Evolutionary conservation across 176 grass and related monocot genomes (phyloP).

Genomic region (Luzula sylvatica): DNA sequence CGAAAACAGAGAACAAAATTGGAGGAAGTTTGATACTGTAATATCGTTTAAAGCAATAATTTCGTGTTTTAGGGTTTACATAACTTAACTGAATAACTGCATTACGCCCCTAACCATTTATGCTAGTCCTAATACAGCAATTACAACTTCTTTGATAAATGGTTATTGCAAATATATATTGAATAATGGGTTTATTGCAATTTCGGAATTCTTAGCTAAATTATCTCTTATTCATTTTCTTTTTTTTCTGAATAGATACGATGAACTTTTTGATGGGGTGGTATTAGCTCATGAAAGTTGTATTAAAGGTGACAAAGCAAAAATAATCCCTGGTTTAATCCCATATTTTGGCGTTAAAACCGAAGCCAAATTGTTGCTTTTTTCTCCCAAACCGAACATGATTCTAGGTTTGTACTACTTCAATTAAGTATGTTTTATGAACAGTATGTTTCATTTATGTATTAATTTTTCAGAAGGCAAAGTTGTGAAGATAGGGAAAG

Average conservation of each 20-base stretch:
- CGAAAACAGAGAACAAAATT: too few species aligned
- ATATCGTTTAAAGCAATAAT: too few species aligned
- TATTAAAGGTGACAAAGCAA: conserved; percentile 28
- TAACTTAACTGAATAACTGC: too few species aligned
- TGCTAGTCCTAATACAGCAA: too few species aligned
- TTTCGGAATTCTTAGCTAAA: too few species aligned
- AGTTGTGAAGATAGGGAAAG: conserved; percentile 64
- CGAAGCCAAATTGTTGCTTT: conserved; percentile 44
- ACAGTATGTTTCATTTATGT: background rate
- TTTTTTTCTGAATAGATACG: conserved; percentile 39
- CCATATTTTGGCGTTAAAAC: conserved; percentile 51
- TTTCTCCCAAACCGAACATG: conserved; percentile 71
- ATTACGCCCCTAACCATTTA: too few species aligned
- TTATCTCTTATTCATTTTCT: too few species aligned
- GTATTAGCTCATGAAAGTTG: conserved; percentile 38
- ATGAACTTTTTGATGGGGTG: conserved; percentile 64
- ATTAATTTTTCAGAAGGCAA: conserved; percentile 54
- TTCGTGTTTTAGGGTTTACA: too few species aligned
- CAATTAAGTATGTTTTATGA: background rate
- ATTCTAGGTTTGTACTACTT: conserved; percentile 34
- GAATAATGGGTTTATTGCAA: too few species aligned
- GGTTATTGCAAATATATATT: too few species aligned
- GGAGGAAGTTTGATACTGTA: too few species aligned
- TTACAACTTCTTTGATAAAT: too few species aligned
- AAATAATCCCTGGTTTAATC: conserved; percentile 52